Evolutionary conservation across 2,329 filamentous ascomycete genomes (phyloP), one percentile per base, ranked within the genome.

Genomic region (Bisporella sp.): DNA sequence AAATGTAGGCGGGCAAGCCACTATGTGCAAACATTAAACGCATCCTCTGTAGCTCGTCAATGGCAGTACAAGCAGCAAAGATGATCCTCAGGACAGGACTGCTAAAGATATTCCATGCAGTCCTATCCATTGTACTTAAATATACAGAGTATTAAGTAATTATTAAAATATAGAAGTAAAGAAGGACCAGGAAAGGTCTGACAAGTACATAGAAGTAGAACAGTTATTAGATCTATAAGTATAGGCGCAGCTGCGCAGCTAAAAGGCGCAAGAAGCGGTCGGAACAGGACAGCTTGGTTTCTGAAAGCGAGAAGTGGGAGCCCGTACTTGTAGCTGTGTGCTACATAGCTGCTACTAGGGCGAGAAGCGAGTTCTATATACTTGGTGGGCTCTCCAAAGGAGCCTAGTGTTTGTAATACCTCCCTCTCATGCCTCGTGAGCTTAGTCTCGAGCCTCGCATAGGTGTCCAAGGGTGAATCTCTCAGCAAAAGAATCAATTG

Each of bases 181-280:
- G 46, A 33, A 41, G 46, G 46, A 33, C 35, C 46, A 41, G 37
- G 46, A 47, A 41, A 47, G 46, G 46, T 37, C 37, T 47, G 46
- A 47, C 35, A 47, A 47, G 46, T 47, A 29, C 52, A 64, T 37
- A 64, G 62, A 64, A 31, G 59, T 41, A 63, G 59, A 61, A 63
- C 54, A 56, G 43, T 21, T 45, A 62, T 39, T 45, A 62, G 48
- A 32, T 46, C 54, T 59, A 55, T 56, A 49, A 46, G 37, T 41
- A 54, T 9, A 29, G 33, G 47, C 21, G 29, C 11, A 42, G 4
- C 41, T 8, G 8, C 13, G 28, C 21, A 11, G 8, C 21, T 21
- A 21, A 21, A 21, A 21, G 8, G 41, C 9, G 41, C 8, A 42
- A 21, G 8, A 41, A 29, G 51, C 51, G 54, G 53, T 50, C 39